Base-by-base conservation (phyloP, 2,329 filamentous ascomycete species). In the Neonectria faginata region DNA sequence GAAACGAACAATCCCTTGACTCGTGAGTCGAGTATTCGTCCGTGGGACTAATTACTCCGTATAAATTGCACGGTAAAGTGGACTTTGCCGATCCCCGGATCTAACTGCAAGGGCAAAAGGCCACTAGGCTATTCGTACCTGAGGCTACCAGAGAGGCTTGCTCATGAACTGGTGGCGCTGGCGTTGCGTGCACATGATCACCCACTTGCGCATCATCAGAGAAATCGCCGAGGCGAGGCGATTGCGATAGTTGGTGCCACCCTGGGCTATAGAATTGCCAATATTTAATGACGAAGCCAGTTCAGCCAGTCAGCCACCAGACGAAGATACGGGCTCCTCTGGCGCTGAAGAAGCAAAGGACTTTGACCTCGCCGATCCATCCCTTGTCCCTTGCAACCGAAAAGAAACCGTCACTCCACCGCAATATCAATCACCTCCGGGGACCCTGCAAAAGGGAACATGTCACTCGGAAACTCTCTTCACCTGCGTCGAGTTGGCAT, bases 331-430 rank as follows among this genome's bases (percentile, higher is more conserved):
- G 31, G 31, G 31, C 16, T 39, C 36, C 12, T n/a, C 16, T n/a
- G 36, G 36, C 16, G 36, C 36, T 7, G 36, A 39, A 42, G 7
- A 42, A 14, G 27, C 12, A 27, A n/a, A 16, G 29, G 31, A 41
- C 44, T 50, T 50, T 16, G 55, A 31, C 45, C 31, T 52, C 51
- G 47, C 41, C 56, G 56, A 59, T 59, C 56, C 27, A 25, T 41
- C 31, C 18, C 45, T 51, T 11, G 6, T 27, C 10, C 14, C 22
- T 20, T 12, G n/a, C 25, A 25, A 25, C 20, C 7, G 31, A 27
- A 54, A 63, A 25, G 31, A 27, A 54, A 63, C 18, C 55, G 41
- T 55, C 55, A 44, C 55, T 55, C 60, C 60, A 63, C 60, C 29
- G 60, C 50, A 63, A 63, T 63, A 55, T 57, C 60, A 54, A 54